Evolutionary conservation across 1,284 basidiomycete genomes (phyloP), one percentile per base, ranked within the genome.

Genomic region (Sutorius eximius): DNA sequence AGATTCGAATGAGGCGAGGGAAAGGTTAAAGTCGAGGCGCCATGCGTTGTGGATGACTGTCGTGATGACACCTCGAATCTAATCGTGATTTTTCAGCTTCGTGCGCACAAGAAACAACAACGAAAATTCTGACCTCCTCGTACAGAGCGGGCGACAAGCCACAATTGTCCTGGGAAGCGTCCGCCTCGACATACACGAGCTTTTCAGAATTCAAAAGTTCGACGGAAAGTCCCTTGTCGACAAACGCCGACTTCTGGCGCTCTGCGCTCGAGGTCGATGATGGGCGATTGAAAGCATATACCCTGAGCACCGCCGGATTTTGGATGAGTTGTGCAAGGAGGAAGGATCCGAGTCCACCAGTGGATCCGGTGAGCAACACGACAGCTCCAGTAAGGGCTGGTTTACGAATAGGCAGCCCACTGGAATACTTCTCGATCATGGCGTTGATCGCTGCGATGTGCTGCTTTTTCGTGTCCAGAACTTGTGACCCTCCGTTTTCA

Each of bases 281-380:
- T n/a, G 51, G 38, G 22, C 57, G 57, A 24, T 60, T 57, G 13
- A 60, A 48, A 2, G 42, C 53, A 16, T 45, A 60, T 15, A 60
- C 22, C 18, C 13, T 37, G 11, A 33, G 15, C n/a, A 60, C 53
- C 10, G 11, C 27, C 1, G 40, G 40, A 5, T 44, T 50, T 15
- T 41, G n/a, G 1, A 60, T 27, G 11, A 57, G 58, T n/a, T 30
- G 34, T 0, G 45, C 40, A 6, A 57, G 45, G 11, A 57, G 22
- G 36, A 57, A 44, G 9, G 56, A 57, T 32, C 57, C 57, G 2
- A 57, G 58, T 9, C 58, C 58, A n/a, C 58, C 56, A 5, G 58
- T 60, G 15, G 58, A 51, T 15, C 56, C 58, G 1, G 56, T 60
- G 27, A 57, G 52, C 15, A 57, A n/a, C 3, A 60, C 58, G 6